Evolutionary conservation across 441 rosid species (phyloP).

Genomic region (Gossypium schwendimanii): DNA sequence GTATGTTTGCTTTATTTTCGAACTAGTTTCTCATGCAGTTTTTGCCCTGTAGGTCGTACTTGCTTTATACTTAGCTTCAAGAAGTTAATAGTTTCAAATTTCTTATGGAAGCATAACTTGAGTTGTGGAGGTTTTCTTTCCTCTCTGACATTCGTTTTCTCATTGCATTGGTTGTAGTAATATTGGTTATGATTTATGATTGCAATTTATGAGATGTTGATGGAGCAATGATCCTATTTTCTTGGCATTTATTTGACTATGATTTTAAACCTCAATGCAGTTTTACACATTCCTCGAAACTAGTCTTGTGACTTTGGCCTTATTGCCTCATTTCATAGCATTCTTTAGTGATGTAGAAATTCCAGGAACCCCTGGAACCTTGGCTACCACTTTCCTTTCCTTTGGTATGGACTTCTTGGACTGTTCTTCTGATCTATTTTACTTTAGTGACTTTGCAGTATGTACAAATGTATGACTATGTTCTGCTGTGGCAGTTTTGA

Average conservation of each 20-base stretch:
- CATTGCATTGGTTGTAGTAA: neutral
- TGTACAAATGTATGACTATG: neutral
- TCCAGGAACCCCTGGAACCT: slow-evolving; percentile 80
- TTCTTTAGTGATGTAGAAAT: slow-evolving; percentile 83
- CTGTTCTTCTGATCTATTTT: neutral
- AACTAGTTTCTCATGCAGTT: neutral
- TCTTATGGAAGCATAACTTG: neutral
- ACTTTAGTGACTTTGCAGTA: neutral
- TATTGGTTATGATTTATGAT: neutral
- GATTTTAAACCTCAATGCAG: slow-evolving; percentile 37
- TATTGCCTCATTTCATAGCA: slow-evolving; percentile 69
- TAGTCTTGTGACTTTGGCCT: slow-evolving; percentile 57
- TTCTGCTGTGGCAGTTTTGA: slow-evolving; percentile 45
- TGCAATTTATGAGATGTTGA: neutral
- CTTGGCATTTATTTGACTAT: slow-evolving; percentile 1
- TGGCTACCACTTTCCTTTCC: slow-evolving; percentile 79
- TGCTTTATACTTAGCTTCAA: neutral
- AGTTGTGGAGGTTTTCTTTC: neutral
- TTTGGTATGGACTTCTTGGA: slow-evolving; percentile 41
- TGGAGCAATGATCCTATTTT: neutral
- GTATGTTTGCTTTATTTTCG: slow-evolving; percentile 32
- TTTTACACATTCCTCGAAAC: slow-evolving; percentile 84
- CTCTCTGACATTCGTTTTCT: neutral
- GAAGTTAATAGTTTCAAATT: neutral
- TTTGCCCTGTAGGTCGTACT: neutral